These are phyloP conservation scores for Mollisia scopiformis DNA, from an alignment of 2,329 filamentous ascomycete genomes.

Conservation along the genomic window DNA sequence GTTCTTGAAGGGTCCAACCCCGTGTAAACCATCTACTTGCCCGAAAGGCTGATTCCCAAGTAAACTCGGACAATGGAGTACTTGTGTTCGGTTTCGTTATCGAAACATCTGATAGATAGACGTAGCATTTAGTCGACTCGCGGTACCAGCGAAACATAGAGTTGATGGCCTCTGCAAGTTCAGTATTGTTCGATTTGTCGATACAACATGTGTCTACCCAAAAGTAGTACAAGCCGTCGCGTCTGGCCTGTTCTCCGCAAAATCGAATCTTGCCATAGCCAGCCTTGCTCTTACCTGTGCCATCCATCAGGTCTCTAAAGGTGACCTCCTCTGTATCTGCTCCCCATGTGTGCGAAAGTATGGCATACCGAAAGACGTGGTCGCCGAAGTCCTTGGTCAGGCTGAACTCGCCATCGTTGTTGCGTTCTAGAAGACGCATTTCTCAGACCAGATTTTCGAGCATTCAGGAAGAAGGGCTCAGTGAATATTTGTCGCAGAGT, in stretches of 20 bases:
- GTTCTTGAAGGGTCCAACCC: too few relatives aligned
- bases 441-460: neutral
- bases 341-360: too few relatives aligned
- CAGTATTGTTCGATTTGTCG: too few relatives aligned
- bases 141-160: too few relatives aligned
- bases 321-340: neutral
- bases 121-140: neutral
- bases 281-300: neutral
- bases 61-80: too few relatives aligned
- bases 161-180: too few relatives aligned
- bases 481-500: conserved; percentile 1
- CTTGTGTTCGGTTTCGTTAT: too few relatives aligned
- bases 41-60: too few relatives aligned
- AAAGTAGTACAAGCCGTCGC: too few relatives aligned
- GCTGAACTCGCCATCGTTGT: conserved; percentile 12
- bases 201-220: too few relatives aligned
- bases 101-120: neutral
- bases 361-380: neutral
- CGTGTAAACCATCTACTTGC: too few relatives aligned
- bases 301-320: neutral
- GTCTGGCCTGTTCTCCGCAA: neutral
- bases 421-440: conserved; percentile 9
- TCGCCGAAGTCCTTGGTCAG: conserved; percentile 8
- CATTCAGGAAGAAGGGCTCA: neutral
- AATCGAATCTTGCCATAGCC: neutral